phyloP scores from a whole-genome alignment of 2,329 filamentous ascomycete genomes.

The Epichloe elymi region DNA sequence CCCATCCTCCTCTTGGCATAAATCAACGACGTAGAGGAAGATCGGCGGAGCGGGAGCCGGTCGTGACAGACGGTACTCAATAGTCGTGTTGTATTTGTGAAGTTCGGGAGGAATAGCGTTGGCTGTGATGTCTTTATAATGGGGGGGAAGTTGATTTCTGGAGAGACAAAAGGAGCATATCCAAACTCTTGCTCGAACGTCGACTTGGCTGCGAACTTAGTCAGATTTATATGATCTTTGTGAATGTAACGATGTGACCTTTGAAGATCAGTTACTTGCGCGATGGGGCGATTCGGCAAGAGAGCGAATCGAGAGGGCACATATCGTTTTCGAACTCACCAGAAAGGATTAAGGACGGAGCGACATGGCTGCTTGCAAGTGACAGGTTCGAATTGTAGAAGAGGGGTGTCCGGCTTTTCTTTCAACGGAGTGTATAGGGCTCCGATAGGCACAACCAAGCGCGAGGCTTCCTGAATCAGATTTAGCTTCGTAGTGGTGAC shows the following conservation, averaged over 20 bases:
- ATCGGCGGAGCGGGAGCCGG: conserved; percentile 79
- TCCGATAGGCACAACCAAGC: conserved; percentile 90
- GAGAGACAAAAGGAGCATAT: conserved; percentile 83
- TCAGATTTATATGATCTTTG: conserved; percentile 5
- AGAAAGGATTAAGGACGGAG: conserved; percentile 93
- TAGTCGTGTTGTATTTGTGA: conserved; percentile 73
- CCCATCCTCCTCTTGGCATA: conserved; percentile 80
- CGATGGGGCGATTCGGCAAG: not conserved
- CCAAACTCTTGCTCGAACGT: conserved; percentile 73
- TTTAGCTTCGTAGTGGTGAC: not conserved
- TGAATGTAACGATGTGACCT: not conserved
- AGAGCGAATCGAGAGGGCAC: not conserved
- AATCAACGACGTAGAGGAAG: conserved; percentile 78
- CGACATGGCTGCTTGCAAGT: conserved; percentile 94
- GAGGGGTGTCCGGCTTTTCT: conserved; percentile 78
- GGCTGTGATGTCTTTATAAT: conserved; percentile 82
- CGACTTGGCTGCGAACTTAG: conserved; percentile 51
- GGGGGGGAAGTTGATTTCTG: conserved; percentile 66
- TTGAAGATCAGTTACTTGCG: not conserved
- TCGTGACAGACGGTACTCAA: conserved; percentile 70
- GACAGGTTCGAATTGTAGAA: conserved; percentile 91
- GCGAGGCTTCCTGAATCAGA: conserved; percentile 64
- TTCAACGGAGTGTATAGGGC: conserved; percentile 92
- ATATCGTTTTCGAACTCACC: conserved; percentile 42
- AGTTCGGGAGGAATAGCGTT: conserved; percentile 75